Evolutionary conservation across 78 protist species (phyloP).

Genomic region (Cyanophora paradoxa): DNA sequence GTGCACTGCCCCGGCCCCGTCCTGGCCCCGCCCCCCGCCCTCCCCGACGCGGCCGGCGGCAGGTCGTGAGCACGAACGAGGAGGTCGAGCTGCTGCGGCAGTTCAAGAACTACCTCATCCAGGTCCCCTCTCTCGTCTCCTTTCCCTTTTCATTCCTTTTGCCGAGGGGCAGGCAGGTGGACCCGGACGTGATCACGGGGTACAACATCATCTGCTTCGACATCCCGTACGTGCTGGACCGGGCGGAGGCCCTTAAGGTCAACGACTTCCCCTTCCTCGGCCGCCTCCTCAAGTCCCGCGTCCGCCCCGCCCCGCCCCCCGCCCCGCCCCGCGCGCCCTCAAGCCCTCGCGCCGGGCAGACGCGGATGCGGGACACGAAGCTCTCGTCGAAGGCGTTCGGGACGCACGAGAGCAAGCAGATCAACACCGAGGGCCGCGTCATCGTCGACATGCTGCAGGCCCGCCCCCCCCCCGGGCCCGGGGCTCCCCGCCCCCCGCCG

Average conservation of each 20-base stretch:
- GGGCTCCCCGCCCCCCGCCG: too few relatives aligned
- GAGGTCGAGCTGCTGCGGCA: too few relatives aligned
- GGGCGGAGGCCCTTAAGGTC: constrained; percentile 71
- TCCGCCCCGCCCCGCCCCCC: too few relatives aligned
- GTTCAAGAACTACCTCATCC: constrained; percentile 78
- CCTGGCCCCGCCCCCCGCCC: too few relatives aligned
- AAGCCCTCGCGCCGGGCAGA: neutral
- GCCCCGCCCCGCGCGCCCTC: too few relatives aligned
- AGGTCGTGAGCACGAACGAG: too few relatives aligned
- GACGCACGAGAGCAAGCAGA: constrained; percentile 83
- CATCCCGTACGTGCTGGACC: constrained; percentile 87
- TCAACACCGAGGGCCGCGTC: constrained; percentile 72
- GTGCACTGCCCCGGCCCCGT: too few relatives aligned
- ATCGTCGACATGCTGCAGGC: constrained; percentile 69
- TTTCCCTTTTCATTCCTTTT: neutral
- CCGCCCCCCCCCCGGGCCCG: too few relatives aligned
- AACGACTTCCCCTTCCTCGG: constrained; percentile 43
- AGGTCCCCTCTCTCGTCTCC: too few relatives aligned
- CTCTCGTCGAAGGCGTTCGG: constrained; percentile 82
- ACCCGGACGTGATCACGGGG: too few relatives aligned
- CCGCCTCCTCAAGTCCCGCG: constrained; percentile 13
- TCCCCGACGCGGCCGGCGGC: too few relatives aligned
- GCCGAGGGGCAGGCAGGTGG: neutral
- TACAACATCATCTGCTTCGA: constrained; percentile 98
- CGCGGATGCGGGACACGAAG: constrained; percentile 41